Base-by-base conservation (phyloP, 495 filamentous ascomycete species). In the Hypomontagnella monticulosa region DNA sequence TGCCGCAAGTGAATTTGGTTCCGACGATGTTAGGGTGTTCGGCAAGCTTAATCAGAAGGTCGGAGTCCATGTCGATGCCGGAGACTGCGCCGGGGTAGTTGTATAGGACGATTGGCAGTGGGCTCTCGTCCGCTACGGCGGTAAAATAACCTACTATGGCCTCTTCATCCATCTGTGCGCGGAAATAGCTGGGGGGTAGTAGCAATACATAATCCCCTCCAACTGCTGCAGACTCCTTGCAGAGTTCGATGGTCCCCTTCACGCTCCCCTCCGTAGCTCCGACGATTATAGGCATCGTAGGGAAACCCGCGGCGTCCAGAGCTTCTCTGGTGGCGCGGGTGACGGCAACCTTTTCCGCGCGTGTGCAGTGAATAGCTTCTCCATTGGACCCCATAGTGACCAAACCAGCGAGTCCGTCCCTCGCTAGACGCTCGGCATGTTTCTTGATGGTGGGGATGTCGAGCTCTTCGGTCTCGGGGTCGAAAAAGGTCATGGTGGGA, bases 21-120 rank as follows among this genome's bases (percentile, higher is more conserved):
- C 92, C 91, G 58, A 91, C 80, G 69, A 96, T 89, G 74, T 96
- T 96, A 47, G 89, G 88, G 73, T 96, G 91, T 63, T 88, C 77
- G 16, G 90, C 91, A 40, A 96, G 85, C 71, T 83, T 85, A 74
- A 95, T 92, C 64, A 96, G 85, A 48, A 95, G 84, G 72, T 96
- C 92, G 33, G 88, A 91, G 82, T 94, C 92, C 89, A 96, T 91
- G 73, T 96, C 92, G 69, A 96, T 91, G 23, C 92, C 92, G n/a
- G 91, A 86, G 4, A 96, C 92, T 34, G 92, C 92, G 34, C 92
- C 92, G 1, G 92, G 92, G 78, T 96, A 96, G 81, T 96, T 96
- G 81, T 96, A 95, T 10, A 96, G 80, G 54, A 94, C 85, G n/a
- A 96, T 78, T 2, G 91, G 90, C 12, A 96, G 74, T 5, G 92